Percentiles rank a stretch among this genome's conserved stretches.
These are phyloP conservation scores for Pseudogymnoascus sp. DNA, from an alignment of 2,329 filamentous ascomycete species.

Conservation along the genomic window DNA sequence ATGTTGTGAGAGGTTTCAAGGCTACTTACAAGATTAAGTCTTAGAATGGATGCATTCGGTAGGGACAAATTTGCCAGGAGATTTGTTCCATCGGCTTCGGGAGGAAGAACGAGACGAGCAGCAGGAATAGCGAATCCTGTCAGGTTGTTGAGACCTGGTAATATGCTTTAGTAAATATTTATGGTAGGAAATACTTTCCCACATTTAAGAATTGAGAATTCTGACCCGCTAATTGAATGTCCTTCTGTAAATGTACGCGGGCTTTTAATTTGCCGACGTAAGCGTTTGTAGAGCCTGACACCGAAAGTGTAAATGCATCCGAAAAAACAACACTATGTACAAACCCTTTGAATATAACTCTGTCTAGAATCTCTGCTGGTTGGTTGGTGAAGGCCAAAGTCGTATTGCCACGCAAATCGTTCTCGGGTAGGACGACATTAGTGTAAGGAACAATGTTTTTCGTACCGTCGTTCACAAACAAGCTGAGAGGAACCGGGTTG, in stretches of 20 bases:
- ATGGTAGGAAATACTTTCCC: background rate
- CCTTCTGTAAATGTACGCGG: background rate
- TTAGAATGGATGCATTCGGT: background rate
- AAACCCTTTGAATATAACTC: background rate
- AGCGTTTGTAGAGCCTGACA: background rate
- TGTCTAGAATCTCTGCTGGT: background rate
- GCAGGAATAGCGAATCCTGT: background rate
- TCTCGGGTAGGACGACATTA: background rate
- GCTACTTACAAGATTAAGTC: background rate
- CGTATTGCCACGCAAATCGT: background rate
- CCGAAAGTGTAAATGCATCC: background rate
- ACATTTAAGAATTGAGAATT: background rate
- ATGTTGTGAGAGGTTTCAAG: background rate
- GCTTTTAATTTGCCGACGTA: background rate
- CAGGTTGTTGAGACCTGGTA: background rate
- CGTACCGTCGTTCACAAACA: background rate
- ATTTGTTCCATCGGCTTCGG: background rate
- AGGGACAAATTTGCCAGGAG: background rate
- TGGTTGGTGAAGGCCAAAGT: background rate
- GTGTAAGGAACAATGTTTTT: background rate
- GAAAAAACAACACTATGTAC: background rate
- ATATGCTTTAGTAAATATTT: background rate
- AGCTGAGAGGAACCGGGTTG: background rate
- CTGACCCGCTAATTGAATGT: background rate
- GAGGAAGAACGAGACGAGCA: background rate